A percentile compares a stretch with the other conserved stretches of the same genome.
These are phyloP conservation scores for Jatropha curcas DNA, from an alignment of 345 rosid species.

Conservation along the genomic window DNA sequence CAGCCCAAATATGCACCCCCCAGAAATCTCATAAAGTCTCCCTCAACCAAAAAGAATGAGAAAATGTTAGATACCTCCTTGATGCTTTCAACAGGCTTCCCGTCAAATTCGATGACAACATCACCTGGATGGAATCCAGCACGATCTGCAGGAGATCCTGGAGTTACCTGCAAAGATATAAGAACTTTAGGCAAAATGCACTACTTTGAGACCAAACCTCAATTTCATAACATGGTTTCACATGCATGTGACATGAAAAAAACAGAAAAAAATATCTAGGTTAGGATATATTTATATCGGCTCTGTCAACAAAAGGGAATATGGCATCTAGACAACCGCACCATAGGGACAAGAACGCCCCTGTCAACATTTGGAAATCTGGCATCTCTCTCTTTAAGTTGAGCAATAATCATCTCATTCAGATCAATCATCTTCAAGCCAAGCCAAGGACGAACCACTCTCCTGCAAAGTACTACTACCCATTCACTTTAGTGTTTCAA, in stretches of 20 bases:
- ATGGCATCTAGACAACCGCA: conserved; percentile 26
- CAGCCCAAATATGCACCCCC: neutral
- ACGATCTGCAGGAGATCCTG: conserved; percentile 82
- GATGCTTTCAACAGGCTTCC: conserved; percentile 71
- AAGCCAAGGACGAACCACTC: conserved; percentile 94
- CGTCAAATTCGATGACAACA: conserved; percentile 70
- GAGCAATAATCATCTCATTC: conserved; percentile 71
- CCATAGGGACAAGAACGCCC: conserved; percentile 81
- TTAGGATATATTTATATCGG: neutral
- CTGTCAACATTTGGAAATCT: conserved; percentile 60
- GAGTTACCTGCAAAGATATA: conserved; percentile 56
- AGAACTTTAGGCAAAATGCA: neutral
- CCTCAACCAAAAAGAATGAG: neutral
- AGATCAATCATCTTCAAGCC: conserved; percentile 94
- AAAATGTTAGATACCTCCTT: conserved; percentile 50
- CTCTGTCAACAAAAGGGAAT: neutral
- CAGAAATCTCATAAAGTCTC: neutral
- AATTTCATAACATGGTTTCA: neutral
- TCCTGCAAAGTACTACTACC: conserved; percentile 43
- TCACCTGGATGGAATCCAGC: conserved; percentile 92
- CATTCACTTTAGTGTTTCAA: conserved; percentile 2
- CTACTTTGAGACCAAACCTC: neutral
- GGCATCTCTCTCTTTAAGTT: conserved; percentile 78
- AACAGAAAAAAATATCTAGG: neutral
- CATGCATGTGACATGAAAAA: neutral